phyloP scores from a whole-genome alignment of 2,329 filamentous ascomycete species.

The Cercospora janseana region DNA sequence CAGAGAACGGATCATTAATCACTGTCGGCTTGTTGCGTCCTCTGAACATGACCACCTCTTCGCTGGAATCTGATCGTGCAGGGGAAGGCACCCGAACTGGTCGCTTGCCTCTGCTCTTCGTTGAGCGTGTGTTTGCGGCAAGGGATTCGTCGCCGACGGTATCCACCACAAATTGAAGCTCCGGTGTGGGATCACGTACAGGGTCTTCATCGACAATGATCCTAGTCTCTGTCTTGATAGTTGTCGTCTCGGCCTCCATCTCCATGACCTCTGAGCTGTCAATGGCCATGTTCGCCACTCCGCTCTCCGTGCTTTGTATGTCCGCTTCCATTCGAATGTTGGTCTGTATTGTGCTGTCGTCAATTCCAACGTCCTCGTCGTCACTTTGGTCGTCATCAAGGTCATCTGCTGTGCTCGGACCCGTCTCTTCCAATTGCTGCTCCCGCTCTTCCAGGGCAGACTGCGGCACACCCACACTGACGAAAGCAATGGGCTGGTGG shows the following conservation, averaged over 20 bases:
- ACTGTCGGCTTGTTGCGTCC: constrained; percentile 46
- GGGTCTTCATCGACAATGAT: constrained; percentile 17
- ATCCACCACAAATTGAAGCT: constrained; percentile 35
- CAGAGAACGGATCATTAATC: constrained; percentile 32
- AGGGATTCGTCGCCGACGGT: constrained; percentile 35
- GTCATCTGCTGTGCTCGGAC: constrained; percentile 6
- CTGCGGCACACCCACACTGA: constrained; percentile 56
- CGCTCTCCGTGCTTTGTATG: constrained; percentile 32
- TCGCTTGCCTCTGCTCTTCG: constrained; percentile 21
- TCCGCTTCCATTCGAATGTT: constrained; percentile 36
- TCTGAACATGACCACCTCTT: constrained; percentile 69
- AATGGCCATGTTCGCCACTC: constrained; percentile 36
- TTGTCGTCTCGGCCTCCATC: constrained; percentile 10
- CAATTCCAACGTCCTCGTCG: constrained; percentile 28
- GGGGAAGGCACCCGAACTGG: constrained; percentile 42
- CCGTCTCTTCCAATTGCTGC: constrained; percentile 17
- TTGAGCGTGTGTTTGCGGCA: constrained; percentile 9
- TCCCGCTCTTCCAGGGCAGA: constrained; percentile 31
- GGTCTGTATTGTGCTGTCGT: constrained; percentile 29
- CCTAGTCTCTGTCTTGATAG: constrained; percentile 19
- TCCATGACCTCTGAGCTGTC: constrained; percentile 26
- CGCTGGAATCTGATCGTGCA: constrained; percentile 60
- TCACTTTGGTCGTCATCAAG: constrained; percentile 25
- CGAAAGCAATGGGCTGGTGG: constrained; percentile 57
- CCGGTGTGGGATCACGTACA: constrained; percentile 9